Conservation (phyloP, 2,329 filamentous ascomycete species). For the Diaporthe ilicicola region DNA sequence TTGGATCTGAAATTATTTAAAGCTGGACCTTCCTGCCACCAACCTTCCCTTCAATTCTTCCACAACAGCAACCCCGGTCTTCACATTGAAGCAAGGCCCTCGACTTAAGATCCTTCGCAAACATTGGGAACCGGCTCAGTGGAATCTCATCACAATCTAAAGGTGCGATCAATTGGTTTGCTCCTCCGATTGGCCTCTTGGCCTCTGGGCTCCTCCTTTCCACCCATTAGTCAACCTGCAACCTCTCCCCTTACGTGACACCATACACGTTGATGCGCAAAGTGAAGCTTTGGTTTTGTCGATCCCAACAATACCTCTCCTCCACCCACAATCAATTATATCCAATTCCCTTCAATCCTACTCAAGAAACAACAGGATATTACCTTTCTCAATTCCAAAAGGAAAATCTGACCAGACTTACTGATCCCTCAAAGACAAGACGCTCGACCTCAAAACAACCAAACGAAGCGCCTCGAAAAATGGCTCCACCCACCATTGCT, state of each 20-base stretch:
- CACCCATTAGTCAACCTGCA: too few species aligned
- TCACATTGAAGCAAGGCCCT: neutral
- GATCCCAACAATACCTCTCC: too few species aligned
- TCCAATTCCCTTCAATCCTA: too few species aligned
- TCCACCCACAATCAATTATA: neutral
- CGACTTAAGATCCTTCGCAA: neutral
- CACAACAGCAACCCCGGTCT: neutral
- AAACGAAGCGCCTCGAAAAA: neutral
- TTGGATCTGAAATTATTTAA: neutral
- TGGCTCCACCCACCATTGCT: neutral
- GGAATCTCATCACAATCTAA: neutral
- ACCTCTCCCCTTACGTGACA: neutral
- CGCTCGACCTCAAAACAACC: too few species aligned
- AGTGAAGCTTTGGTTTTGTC: too few species aligned
- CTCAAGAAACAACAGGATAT: neutral
- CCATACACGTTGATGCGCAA: too few species aligned
- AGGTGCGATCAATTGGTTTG: neutral
- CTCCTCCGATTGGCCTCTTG: neutral
- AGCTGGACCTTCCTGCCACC: neutral
- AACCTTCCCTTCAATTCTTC: neutral
- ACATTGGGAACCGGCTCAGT: neutral
- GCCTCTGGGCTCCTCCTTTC: neutral
- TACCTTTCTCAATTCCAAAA: too few species aligned
- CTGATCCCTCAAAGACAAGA: too few species aligned
- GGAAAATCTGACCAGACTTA: too few species aligned